phyloP scores from a whole-genome alignment of 352 stramenopile species.

The Phytophthora kernoviae region DNA sequence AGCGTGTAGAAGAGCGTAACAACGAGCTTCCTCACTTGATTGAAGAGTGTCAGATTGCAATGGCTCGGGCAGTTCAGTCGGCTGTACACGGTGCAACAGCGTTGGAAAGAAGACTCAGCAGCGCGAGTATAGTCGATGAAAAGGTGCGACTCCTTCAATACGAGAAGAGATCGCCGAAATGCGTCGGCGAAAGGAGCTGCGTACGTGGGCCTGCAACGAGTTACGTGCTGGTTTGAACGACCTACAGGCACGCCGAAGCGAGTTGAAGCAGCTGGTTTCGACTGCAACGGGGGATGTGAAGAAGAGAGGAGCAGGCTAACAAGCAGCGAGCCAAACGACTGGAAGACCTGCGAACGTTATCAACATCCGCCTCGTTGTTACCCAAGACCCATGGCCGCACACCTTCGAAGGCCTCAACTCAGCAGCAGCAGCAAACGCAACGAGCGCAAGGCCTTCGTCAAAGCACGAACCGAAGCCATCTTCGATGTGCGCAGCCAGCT shows the following conservation, averaged over 20 bases:
- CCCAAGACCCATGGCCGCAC: conserved; percentile 7
- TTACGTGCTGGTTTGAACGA: conserved; percentile 60
- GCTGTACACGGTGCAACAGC: conserved; percentile 2
- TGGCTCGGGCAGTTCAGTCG: conserved; percentile 23
- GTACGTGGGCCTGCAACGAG: conserved; percentile 59
- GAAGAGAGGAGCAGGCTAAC: conserved; percentile 54
- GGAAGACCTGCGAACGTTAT: conserved; percentile 37
- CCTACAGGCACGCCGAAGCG: conserved; percentile 51
- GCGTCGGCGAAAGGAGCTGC: conserved; percentile 50
- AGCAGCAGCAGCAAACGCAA: conserved; percentile 25
- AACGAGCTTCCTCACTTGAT: conserved; percentile 41
- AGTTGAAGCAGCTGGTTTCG: conserved; percentile 68
- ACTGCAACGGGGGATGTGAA: conserved; percentile 49
- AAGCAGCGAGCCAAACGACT: conserved; percentile 61
- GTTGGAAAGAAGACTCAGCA: background rate
- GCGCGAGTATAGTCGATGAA: background rate
- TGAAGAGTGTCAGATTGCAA: conserved; percentile 25
- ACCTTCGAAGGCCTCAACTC: conserved; percentile 23
- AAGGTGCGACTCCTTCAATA: conserved; percentile 27
- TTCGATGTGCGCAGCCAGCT: conserved; percentile 59
- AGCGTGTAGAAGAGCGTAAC: conserved; percentile 27
- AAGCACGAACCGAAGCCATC: conserved; percentile 57
- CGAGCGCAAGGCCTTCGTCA: conserved; percentile 35
- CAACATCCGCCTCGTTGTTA: conserved; percentile 13
- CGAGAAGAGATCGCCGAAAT: conserved; percentile 46